phyloP scores from a whole-genome alignment of 2,329 filamentous ascomycete genomes.

The Raffaelea arxii region DNA sequence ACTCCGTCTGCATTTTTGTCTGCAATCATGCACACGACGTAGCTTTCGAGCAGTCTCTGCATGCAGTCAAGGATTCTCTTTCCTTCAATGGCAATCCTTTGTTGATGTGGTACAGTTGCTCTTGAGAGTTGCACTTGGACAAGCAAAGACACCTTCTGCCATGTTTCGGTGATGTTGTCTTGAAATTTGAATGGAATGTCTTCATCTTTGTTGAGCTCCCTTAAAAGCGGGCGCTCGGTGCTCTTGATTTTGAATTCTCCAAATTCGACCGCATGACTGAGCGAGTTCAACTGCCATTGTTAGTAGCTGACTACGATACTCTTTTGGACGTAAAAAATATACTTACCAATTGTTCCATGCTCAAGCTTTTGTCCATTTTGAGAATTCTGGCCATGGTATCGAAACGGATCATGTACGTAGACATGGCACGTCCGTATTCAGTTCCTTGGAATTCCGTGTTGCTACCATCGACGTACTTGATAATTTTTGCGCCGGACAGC shows the following conservation, averaged over 20 bases:
- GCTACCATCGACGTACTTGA: constrained; percentile 25
- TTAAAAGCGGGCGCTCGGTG: constrained; percentile 60
- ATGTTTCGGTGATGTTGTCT: constrained; percentile 51
- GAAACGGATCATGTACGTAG: constrained; percentile 70
- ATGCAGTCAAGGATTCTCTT: constrained; percentile 58
- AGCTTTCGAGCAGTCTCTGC: constrained; percentile 61
- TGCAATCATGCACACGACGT: constrained; percentile 59
- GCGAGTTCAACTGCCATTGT: constrained; percentile 46
- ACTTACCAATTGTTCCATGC: constrained; percentile 59
- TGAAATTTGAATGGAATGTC: constrained; percentile 64
- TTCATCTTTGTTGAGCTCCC: constrained; percentile 59
- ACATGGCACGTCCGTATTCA: constrained; percentile 71
- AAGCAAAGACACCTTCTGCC: constrained; percentile 69
- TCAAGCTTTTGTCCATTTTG: constrained; percentile 47
- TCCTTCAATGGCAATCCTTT: constrained; percentile 47
- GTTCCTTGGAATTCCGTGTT: constrained; percentile 47
- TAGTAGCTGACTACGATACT: neutral
- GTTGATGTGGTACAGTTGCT: constrained; percentile 45
- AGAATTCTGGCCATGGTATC: constrained; percentile 68
- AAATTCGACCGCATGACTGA: constrained; percentile 65
- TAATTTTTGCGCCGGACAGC: constrained; percentile 50
- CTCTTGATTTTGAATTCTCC: constrained; percentile 60
- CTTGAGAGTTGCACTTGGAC: constrained; percentile 61
- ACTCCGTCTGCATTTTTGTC: constrained; percentile 56
- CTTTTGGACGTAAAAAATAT: neutral